Conservation (phyloP, 768 basidiomycete species). For the Albatrellus ellisii region DNA sequence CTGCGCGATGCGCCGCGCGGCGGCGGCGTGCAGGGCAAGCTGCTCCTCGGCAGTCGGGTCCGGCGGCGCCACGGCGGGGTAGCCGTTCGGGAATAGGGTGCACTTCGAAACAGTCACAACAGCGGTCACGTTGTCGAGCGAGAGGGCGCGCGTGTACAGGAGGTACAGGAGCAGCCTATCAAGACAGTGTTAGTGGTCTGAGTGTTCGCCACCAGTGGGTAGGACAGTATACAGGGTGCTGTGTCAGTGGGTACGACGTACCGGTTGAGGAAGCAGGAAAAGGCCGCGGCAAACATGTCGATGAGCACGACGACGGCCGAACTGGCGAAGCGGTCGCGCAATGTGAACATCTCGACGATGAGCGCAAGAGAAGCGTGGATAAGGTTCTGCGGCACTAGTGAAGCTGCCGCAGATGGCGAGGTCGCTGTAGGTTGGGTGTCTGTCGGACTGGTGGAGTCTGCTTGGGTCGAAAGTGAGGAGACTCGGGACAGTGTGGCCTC, state of each 20-base stretch:
- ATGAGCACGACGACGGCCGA: conserved; percentile 31
- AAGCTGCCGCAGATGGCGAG: too few species aligned
- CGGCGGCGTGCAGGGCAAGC: conserved; percentile 31
- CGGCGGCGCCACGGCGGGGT: conserved; percentile 58
- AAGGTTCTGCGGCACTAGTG: conserved; percentile 26
- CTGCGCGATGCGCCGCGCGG: conserved; percentile 27
- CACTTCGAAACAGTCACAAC: conserved; percentile 45
- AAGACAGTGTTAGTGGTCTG: background rate
- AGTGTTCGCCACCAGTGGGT: too few species aligned
- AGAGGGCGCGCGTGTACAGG: conserved; percentile 40
- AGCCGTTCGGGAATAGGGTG: conserved; percentile 81
- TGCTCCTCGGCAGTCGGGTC: conserved; percentile 77
- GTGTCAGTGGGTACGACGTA: conserved; percentile 23
- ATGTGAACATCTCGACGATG: conserved; percentile 35
- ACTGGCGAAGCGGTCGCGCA: conserved; percentile 35
- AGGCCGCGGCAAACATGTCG: conserved; percentile 31
- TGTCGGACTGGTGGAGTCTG: too few species aligned
- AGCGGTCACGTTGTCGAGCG: conserved; percentile 37
- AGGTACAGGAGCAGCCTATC: conserved; percentile 60
- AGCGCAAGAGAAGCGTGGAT: conserved; percentile 30
- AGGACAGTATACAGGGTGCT: too few species aligned
- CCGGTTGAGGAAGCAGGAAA: conserved; percentile 49
- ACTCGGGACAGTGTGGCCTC: too few species aligned
- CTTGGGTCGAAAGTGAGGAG: too few species aligned
- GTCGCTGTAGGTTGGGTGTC: too few species aligned